phyloP scores from a whole-genome alignment of 129 eudicot genomes.

The Lactuca saligna region DNA sequence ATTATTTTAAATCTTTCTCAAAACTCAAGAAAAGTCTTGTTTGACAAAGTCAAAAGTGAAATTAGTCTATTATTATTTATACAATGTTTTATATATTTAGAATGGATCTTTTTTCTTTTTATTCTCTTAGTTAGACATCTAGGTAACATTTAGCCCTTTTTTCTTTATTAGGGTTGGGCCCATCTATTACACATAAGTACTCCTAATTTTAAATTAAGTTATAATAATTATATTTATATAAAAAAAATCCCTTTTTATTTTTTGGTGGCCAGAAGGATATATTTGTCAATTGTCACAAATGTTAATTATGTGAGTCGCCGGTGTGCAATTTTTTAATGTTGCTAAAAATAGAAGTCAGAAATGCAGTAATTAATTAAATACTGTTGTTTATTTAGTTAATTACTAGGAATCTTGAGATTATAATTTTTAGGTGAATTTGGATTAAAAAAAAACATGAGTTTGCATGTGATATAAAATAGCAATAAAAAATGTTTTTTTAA shows the following conservation, averaged over 20 bases:
- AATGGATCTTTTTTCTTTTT: slow-evolving; percentile 17
- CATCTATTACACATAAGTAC: slow-evolving; percentile 15
- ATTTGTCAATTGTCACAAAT: slow-evolving; percentile 17
- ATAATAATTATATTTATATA: slow-evolving; percentile 5
- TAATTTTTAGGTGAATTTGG: slow-evolving; percentile 29
- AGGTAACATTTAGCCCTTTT: slow-evolving; percentile 31
- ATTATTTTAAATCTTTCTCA: slow-evolving; percentile 14
- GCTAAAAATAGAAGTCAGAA: neutral
- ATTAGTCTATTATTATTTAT: slow-evolving; percentile 10
- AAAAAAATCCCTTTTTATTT: neutral
- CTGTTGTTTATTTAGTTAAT: neutral
- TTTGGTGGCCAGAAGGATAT: slow-evolving; percentile 22
- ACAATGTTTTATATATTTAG: slow-evolving; percentile 17
- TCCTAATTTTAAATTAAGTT: slow-evolving; percentile 15
- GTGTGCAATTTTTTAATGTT: slow-evolving; percentile 6
- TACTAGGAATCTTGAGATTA: slow-evolving; percentile 11
- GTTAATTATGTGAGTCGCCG: slow-evolving; percentile 10
- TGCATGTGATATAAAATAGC: slow-evolving; percentile 18
- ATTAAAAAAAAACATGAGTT: slow-evolving; percentile 15
- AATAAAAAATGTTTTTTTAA: slow-evolving; percentile 1
- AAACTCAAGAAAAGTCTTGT: slow-evolving; percentile 29
- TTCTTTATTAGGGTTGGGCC: slow-evolving; percentile 30
- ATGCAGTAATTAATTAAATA: neutral
- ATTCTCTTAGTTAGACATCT: slow-evolving; percentile 14
- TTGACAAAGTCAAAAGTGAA: slow-evolving; percentile 39